Evolutionary conservation across 106 monocot genomes (phyloP).

Genomic region (Dactylorhiza incarnata): DNA sequence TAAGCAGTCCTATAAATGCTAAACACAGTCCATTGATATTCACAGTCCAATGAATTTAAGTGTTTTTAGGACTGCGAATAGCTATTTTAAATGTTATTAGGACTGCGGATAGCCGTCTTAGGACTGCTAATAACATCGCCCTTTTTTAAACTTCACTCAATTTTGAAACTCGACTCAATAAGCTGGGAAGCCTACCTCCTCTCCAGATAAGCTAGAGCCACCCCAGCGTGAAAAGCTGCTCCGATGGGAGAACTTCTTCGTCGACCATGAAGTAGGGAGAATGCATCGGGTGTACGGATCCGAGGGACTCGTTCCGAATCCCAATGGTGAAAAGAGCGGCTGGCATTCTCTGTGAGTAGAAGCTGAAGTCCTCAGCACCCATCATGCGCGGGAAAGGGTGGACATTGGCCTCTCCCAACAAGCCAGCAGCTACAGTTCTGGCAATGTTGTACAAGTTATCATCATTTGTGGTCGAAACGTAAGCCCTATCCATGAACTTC

Average conservation of each 20-base stretch:
- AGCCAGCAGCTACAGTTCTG: constrained; percentile 24
- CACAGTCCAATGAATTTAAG: too few relatives aligned
- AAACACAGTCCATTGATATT: too few relatives aligned
- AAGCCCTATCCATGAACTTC: constrained; percentile 41
- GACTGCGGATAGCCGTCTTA: too few relatives aligned
- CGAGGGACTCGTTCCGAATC: constrained; percentile 34
- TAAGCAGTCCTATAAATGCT: too few relatives aligned
- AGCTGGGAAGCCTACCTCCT: neutral
- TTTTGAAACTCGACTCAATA: too few relatives aligned
- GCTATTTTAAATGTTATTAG: too few relatives aligned
- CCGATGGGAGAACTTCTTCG: constrained; percentile 57
- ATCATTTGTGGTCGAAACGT: constrained; percentile 46
- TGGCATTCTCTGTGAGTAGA: constrained; percentile 51
- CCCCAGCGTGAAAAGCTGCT: constrained; percentile 55
- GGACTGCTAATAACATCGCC: too few relatives aligned
- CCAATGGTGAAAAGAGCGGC: constrained; percentile 42
- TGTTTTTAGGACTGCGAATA: too few relatives aligned
- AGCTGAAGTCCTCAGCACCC: constrained; percentile 66
- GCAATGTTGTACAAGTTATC: constrained; percentile 39
- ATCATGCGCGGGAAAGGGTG: constrained; percentile 4
- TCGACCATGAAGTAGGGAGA: constrained; percentile 49
- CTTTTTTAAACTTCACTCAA: too few relatives aligned
- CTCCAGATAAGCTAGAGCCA: constrained; percentile 51
- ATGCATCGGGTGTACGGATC: constrained; percentile 10
- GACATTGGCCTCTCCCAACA: constrained; percentile 38